These are phyloP conservation scores for Aquilaria sinensis DNA, from an alignment of 345 rosid species.

Conservation along the genomic window DNA sequence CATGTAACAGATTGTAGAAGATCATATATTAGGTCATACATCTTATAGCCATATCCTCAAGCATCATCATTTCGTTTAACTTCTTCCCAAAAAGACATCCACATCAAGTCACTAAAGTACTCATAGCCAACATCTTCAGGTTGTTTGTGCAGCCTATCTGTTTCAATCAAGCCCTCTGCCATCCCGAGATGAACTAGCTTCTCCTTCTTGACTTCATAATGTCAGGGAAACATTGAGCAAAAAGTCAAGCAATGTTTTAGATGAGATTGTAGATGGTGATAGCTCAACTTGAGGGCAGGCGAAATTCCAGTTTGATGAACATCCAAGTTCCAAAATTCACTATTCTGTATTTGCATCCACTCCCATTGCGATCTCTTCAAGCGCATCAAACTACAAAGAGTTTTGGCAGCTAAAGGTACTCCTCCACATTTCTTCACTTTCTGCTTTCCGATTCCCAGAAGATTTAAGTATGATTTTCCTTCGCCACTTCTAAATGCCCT, in stretches of 20 bases:
- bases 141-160: background rate
- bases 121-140: constrained; percentile 15
- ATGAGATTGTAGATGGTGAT: constrained; percentile 20
- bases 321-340: constrained; percentile 14
- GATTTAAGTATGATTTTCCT: background rate
- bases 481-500: constrained; percentile 10
- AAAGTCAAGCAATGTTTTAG: constrained; percentile 21
- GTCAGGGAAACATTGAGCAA: constrained; percentile 23
- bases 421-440: constrained; percentile 21
- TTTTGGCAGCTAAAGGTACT: constrained; percentile 23
- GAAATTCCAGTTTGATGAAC: constrained; percentile 13
- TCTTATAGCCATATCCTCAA: constrained; percentile 2
- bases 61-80: background rate
- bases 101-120: constrained; percentile 17
- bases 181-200: constrained; percentile 22
- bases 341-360: constrained; percentile 16
- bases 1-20: constrained; percentile 19
- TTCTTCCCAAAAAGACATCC: constrained; percentile 23
- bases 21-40: constrained; percentile 31
- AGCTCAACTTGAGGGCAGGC: constrained; percentile 21
- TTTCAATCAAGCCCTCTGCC: constrained; percentile 20
- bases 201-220: constrained; percentile 12
- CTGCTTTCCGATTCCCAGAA: constrained; percentile 14
- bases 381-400: constrained; percentile 21
- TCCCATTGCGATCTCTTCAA: constrained; percentile 15